These are phyloP conservation scores for Taphrina communis DNA, from an alignment of 1,139 yeast genomes.

Conservation along the genomic window DNA sequence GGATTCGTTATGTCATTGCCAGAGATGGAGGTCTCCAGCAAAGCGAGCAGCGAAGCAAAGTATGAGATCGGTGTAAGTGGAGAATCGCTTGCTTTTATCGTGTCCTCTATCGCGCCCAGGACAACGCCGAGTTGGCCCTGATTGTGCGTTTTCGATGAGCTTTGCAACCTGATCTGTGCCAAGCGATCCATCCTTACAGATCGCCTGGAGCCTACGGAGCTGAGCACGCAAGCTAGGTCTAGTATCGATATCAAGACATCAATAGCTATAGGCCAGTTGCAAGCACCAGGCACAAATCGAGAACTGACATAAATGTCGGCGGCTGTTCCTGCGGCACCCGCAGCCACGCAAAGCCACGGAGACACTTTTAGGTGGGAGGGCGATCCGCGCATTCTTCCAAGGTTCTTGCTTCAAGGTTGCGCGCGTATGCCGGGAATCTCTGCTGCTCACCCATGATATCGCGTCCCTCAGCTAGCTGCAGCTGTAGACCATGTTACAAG, in stretches of 20 bases:
- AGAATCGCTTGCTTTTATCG: slow-evolving; percentile 72
- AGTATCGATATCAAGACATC: not conserved
- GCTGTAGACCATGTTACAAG: too few species aligned
- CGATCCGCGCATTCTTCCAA: too few species aligned
- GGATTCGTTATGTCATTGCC: slow-evolving; percentile 63
- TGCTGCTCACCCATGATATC: too few species aligned
- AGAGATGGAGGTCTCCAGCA: slow-evolving; percentile 45
- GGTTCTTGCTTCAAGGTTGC: not conserved
- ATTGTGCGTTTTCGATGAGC: slow-evolving; percentile 41
- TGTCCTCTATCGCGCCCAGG: slow-evolving; percentile 87
- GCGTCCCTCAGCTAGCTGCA: too few species aligned
- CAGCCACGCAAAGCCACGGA: not conserved
- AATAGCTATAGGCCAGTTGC: not conserved
- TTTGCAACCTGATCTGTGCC: slow-evolving; percentile 43
- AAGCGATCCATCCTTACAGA: slow-evolving; percentile 31
- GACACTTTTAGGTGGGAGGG: too few species aligned
- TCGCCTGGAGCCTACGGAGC: not conserved
- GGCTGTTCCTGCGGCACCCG: slow-evolving; percentile 30
- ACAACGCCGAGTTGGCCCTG: slow-evolving; percentile 61
- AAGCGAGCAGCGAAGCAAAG: slow-evolving; percentile 67
- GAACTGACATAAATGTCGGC: slow-evolving; percentile 14
- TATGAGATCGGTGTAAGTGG: slow-evolving; percentile 69
- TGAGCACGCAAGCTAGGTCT: too few species aligned
- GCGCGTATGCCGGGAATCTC: too few species aligned
- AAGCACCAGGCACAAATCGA: not conserved